phyloP scores from a whole-genome alignment of 106 monocot species.

The Dactylorhiza incarnata region DNA sequence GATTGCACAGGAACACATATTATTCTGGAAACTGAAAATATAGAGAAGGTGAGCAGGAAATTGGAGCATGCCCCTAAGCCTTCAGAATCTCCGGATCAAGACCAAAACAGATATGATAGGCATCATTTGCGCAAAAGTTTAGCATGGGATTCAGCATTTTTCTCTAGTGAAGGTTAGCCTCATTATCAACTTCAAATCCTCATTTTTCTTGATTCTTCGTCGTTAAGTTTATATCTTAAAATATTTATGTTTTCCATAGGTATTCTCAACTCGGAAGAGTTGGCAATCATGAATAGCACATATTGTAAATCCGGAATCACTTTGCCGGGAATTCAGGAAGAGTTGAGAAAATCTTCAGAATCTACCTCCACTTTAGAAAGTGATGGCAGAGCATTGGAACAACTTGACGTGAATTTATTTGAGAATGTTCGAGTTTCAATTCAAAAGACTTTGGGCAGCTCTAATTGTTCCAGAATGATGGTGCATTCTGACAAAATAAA shows the following conservation, averaged over 20 bases:
- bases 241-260: constrained; percentile 26
- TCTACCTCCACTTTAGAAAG: constrained; percentile 57
- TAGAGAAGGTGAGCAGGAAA: constrained; percentile 13
- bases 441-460: constrained; percentile 34
- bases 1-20: neutral
- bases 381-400: constrained; percentile 46
- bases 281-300: constrained; percentile 56
- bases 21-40: constrained; percentile 5
- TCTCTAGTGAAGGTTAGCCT: constrained; percentile 67
- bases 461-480: constrained; percentile 10
- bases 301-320: constrained; percentile 23
- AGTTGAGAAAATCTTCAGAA: constrained; percentile 49
- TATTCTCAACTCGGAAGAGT: constrained; percentile 75
- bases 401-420: constrained; percentile 53
- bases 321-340: constrained; percentile 63
- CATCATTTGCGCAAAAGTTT: constrained; percentile 71
- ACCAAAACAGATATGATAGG: constrained; percentile 16
- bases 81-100: constrained; percentile 29
- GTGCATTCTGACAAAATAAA: neutral
- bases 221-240: neutral
- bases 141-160: constrained; percentile 85
- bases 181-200: neutral
- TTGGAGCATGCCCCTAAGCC: constrained; percentile 23
- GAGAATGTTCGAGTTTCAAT: constrained; percentile 59
- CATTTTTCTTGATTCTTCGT: neutral